Evolutionary conservation across 1,284 basidiomycete genomes (phyloP), one percentile per base, ranked within the genome.

Genomic region (Cryptococcus amylolentus): DNA sequence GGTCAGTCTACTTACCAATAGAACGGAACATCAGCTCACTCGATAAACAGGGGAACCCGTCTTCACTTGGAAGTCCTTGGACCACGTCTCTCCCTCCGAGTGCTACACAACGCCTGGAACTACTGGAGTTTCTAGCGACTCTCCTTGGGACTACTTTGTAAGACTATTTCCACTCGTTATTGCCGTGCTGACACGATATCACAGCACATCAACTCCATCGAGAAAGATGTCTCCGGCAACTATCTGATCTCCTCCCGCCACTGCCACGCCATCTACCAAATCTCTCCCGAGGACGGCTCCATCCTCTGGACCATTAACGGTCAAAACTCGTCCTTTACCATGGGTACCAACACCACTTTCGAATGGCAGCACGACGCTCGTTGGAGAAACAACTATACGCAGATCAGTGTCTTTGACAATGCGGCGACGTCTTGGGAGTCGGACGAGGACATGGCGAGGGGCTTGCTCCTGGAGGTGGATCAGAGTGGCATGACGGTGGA

Each of bases 221-320:
- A 70, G 28, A 72, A 71, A 53, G 71, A 74, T 52, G 40, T 31
- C 18, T 20, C 45, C 18, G 74, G 73, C 44, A 73, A 76, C 59
- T 77, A 67, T 55, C 53, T 76, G n/a, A 54, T 75, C 55, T 69
- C 67, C 0, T 63, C 68, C 1, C 61, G 75, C 9, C 73, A 75
- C 48, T 65, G 65, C 23, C 59, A 68, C 28, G 66, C 73, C 0
- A 23, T 72, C 2, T 76, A 72, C 59, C 71, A 75, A 51, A 52
- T 76, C 51, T 55, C 60, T 9, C 66, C 65, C 4, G 12, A 20
- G 2, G 57, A 58, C 3, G 72, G 73, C 5, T 44, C 55, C 1
- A 60, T 75, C 23, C 48, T 77, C 23, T 77, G 74, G 74, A 58
- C 50, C 8, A 50, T 77, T 9, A 65, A 66, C 4, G 71, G 73